Evolutionary conservation across 106 monocot species (phyloP), one percentile per base, ranked within the genome.

Genomic region (Iris macrosiphon): DNA sequence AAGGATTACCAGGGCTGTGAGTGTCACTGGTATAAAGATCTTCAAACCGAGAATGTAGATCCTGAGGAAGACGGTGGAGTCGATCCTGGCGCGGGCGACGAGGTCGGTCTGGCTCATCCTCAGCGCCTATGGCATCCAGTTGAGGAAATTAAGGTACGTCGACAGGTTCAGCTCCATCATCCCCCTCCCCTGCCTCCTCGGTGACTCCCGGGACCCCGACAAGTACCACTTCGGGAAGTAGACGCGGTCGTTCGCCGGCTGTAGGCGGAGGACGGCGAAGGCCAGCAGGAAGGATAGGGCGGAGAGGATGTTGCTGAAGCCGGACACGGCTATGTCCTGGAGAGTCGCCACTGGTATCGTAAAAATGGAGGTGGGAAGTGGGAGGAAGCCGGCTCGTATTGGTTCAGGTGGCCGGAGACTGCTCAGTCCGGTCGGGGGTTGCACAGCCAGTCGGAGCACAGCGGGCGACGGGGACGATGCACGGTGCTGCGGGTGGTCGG

Each of bases 211-310:
- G 14, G 21, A 30, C 3, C 77, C 89, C 17, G 24, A 60, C n/a
- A 83, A 46, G 57, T 89, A 90, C 85, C 70, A 82, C 49, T 96
- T 96, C 18, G 82, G 73, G 85, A 73, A 82, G 71, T 95, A 95
- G 52, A 95, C 76, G 16, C 89, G 23, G 16, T 82, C 85, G 61
- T 89, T 89, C 54, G 85, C 51, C 20, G 89, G 89, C 73, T 95
- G 95, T 45, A 89, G 68, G 54, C 85, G 65, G 20, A 95, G 53
- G 13, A 85, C n/a, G n/a, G n/a, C n/a, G n/a, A n/a, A n/a, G n/a
- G n/a, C n/a, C n/a, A n/a, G n/a, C n/a, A n/a, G n/a, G n/a, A n/a
- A n/a, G n/a, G n/a, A n/a, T n/a, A n/a, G n/a, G n/a, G n/a, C n/a
- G n/a, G n/a, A n/a, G n/a, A n/a, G n/a, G n/a, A n/a, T n/a, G n/a